A percentile compares a stretch with the other conserved stretches of the same genome.
Conservation (phyloP, 2,329 filamentous ascomycete genomes). For the Sporothrix phasma region DNA sequence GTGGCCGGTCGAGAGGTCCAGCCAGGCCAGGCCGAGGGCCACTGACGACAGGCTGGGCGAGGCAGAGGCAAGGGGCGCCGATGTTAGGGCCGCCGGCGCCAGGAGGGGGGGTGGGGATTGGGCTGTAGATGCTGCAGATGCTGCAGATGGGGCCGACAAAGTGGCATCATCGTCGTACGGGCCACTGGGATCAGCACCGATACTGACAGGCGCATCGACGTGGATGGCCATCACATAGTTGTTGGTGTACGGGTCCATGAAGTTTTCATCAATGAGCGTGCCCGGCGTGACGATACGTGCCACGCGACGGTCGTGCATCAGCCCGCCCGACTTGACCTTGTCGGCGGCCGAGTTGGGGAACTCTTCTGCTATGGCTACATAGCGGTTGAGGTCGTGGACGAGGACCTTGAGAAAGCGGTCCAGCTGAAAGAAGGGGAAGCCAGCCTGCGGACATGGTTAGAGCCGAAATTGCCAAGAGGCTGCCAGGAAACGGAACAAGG, state of each 20-base stretch:
- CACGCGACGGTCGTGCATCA: conserved; percentile 77
- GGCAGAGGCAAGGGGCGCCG: not conserved
- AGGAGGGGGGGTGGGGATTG: not conserved
- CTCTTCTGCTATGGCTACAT: conserved; percentile 91
- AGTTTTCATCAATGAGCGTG: conserved; percentile 93
- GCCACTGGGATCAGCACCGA: too few species aligned
- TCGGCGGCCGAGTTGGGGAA: conserved; percentile 64
- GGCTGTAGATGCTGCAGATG: not conserved
- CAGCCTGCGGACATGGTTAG: conserved; percentile 41
- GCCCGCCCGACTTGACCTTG: conserved; percentile 63
- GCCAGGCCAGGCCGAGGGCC: conserved; percentile 72
- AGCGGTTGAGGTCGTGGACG: conserved; percentile 80
- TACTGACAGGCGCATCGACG: conserved; percentile 25
- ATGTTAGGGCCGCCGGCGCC: not conserved
- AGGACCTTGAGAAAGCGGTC: conserved; percentile 88
- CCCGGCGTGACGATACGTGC: conserved; percentile 86
- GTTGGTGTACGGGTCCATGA: conserved; percentile 87
- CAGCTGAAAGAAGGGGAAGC: conserved; percentile 87
- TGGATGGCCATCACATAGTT: conserved; percentile 85
- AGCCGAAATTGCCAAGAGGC: not conserved
- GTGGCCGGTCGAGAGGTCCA: conserved; percentile 89
- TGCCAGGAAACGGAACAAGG: not conserved
- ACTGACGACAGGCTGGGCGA: conserved; percentile 16
- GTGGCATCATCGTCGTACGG: conserved; percentile 10
- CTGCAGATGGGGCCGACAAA: not conserved